phyloP scores from a whole-genome alignment of 345 rosid genomes.

The Eucalyptus erythrocorys region DNA sequence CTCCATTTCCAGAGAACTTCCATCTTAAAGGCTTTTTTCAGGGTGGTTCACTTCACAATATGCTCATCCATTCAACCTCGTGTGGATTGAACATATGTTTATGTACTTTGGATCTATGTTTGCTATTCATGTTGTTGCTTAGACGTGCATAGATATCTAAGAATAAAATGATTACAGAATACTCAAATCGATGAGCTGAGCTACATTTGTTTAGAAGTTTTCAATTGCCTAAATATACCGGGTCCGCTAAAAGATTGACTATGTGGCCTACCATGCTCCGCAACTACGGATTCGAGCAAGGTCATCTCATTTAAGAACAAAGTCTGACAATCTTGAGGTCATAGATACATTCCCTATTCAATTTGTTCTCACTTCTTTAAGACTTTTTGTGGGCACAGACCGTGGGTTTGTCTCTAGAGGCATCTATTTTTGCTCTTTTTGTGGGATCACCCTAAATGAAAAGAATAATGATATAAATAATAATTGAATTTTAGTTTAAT shows the following conservation, averaged over 20 bases:
- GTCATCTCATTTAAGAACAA: background rate
- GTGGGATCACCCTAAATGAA: background rate
- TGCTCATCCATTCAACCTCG: no score
- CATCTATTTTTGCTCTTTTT: background rate
- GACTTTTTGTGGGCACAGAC: background rate
- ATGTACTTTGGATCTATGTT: background rate
- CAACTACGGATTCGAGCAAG: background rate
- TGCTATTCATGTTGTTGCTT: background rate
- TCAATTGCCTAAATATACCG: background rate
- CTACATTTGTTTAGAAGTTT: background rate
- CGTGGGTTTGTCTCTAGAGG: background rate
- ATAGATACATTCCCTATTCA: fast-evolving
- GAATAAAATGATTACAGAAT: background rate
- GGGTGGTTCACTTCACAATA: background rate
- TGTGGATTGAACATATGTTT: background rate
- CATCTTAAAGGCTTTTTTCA: background rate
- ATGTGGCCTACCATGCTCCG: background rate
- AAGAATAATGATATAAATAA: no score
- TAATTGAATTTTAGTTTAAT: no score
- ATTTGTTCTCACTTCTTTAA: background rate
- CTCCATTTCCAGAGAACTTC: background rate
- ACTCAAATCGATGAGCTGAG: background rate
- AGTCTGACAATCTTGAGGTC: background rate
- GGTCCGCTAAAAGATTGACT: background rate
- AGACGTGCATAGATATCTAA: background rate